phyloP scores from a whole-genome alignment of 2,329 filamentous ascomycete genomes.

The Plectosphaerella sp. region DNA sequence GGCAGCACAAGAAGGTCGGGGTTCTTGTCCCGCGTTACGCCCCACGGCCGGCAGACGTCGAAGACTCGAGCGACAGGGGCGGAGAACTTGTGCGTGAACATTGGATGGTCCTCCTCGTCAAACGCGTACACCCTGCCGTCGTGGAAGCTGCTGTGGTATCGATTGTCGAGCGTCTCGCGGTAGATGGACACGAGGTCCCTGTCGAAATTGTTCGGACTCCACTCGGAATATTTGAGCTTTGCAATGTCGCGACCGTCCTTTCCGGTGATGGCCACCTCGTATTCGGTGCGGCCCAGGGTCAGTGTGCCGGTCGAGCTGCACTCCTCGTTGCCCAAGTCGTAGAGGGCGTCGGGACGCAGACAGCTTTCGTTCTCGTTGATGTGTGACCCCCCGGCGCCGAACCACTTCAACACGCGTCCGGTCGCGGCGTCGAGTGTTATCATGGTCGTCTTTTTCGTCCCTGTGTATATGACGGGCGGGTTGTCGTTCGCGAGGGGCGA shows the following conservation, averaged over 20 bases:
- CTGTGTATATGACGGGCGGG: slow-evolving; percentile 80
- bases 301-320: slow-evolving; percentile 78
- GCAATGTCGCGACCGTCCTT: slow-evolving; percentile 72
- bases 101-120: slow-evolving; percentile 54
- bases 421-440: slow-evolving; percentile 85
- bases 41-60: slow-evolving; percentile 73
- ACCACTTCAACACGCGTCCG: slow-evolving; percentile 77
- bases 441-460: slow-evolving; percentile 84
- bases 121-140: slow-evolving; percentile 82
- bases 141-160: slow-evolving; percentile 82
- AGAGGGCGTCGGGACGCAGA: slow-evolving; percentile 61
- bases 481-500: slow-evolving; percentile 72
- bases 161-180: slow-evolving; percentile 72
- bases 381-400: slow-evolving; percentile 68
- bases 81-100: slow-evolving; percentile 66
- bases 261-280: slow-evolving; percentile 81
- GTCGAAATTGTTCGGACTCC: slow-evolving; percentile 89
- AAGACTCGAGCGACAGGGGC: slow-evolving; percentile 85
- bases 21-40: slow-evolving; percentile 57
- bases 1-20: slow-evolving; percentile 79
- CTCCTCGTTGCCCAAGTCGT: slow-evolving; percentile 65
- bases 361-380: slow-evolving; percentile 72
- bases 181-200: slow-evolving; percentile 84
- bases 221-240: slow-evolving; percentile 89
- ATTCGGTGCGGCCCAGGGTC: slow-evolving; percentile 81